phyloP scores from a whole-genome alignment of 2,329 filamentous ascomycete genomes.

The Pleurostoma richardsiae region DNA sequence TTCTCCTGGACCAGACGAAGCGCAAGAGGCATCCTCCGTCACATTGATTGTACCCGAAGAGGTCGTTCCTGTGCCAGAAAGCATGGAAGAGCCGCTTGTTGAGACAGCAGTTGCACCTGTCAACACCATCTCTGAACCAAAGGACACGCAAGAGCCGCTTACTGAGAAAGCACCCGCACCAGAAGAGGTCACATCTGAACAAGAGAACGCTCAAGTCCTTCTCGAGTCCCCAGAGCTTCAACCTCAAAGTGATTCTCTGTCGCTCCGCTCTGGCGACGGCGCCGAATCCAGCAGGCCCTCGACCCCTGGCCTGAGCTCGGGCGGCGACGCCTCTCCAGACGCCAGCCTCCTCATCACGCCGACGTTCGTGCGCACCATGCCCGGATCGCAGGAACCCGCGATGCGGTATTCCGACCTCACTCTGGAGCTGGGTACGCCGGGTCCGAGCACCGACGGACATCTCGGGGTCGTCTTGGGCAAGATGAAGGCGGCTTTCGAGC shows the following conservation, averaged over 20 bases:
- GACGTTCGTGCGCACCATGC: slow-evolving; percentile 8
- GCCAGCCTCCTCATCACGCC: slow-evolving; percentile 21
- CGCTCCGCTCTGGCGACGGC: slow-evolving; percentile 1
- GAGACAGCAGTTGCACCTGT: no score
- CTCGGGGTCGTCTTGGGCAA: neutral
- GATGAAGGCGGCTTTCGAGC: neutral
- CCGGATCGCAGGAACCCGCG: slow-evolving; percentile 7
- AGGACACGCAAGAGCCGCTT: neutral
- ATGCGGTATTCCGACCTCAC: slow-evolving; percentile 4
- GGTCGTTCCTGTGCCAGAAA: no score
- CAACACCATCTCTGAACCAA: neutral
- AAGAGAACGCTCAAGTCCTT: neutral
- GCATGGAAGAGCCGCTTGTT: no score
- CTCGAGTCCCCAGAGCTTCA: neutral
- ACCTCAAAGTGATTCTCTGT: slow-evolving; percentile 2
- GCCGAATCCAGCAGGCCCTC: slow-evolving; percentile 18
- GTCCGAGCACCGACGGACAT: neutral
- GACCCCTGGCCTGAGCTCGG: slow-evolving; percentile 23
- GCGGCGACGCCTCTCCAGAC: slow-evolving; percentile 19
- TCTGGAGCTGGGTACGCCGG: slow-evolving; percentile 2
- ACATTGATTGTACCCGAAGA: no score
- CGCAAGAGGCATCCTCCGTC: no score
- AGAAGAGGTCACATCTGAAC: no score
- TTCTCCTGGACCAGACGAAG: no score
- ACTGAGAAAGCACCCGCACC: neutral